Conservation (phyloP, 352 stramenopile genomes). For the Phytophthora sansomeana region DNA sequence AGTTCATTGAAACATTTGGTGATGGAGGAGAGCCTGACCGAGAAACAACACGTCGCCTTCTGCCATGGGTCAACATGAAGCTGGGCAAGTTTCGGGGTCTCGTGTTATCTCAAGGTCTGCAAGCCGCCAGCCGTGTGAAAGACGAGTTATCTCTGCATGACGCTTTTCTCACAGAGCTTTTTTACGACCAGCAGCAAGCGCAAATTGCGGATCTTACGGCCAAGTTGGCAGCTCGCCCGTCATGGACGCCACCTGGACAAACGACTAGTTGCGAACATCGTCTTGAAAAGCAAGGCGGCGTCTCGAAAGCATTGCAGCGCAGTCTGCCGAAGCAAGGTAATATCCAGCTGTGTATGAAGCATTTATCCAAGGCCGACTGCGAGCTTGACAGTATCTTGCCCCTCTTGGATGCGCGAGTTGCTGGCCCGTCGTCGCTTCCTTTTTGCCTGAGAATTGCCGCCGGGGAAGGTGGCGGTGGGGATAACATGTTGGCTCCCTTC, state of each 20-base stretch:
- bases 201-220: neutral
- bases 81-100: slow-evolving; percentile 11
- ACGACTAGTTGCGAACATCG: neutral
- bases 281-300: neutral
- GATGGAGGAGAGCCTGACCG: neutral
- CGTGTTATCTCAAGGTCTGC: slow-evolving; percentile 1
- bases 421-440: too few relatives aligned
- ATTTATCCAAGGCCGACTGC: slow-evolving; percentile 2
- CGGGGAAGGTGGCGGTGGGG: too few relatives aligned
- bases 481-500: too few relatives aligned
- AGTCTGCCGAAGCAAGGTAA: neutral
- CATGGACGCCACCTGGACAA: neutral
- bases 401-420: neutral
- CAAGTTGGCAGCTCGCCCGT: too few relatives aligned
- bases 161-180: neutral
- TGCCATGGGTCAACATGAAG: slow-evolving; percentile 11
- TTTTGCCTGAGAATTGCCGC: too few relatives aligned
- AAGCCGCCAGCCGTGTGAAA: neutral
- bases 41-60: neutral
- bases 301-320: neutral
- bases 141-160: slow-evolving; percentile 9
- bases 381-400: too few relatives aligned
- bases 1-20: slow-evolving; percentile 5
- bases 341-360: slow-evolving; percentile 9
- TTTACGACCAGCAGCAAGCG: slow-evolving; percentile 4